phyloP scores from a whole-genome alignment of 345 rosid genomes.

The Eucalyptus paniculata region DNA sequence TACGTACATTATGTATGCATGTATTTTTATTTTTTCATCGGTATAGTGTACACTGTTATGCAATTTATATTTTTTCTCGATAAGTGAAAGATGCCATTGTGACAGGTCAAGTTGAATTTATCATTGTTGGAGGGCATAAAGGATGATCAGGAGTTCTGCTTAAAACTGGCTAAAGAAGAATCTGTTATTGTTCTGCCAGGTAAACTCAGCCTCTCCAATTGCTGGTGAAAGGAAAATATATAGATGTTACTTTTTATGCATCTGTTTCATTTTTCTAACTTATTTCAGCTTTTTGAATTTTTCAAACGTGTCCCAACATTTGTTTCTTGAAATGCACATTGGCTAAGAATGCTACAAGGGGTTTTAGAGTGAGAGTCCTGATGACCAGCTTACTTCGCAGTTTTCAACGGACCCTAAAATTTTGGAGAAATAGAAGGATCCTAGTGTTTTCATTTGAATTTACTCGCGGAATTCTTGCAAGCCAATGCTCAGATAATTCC shows the following conservation, averaged over 20 bases:
- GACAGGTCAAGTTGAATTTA: constrained; percentile 48
- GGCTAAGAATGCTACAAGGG: neutral
- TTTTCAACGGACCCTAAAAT: neutral
- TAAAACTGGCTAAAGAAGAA: constrained; percentile 57
- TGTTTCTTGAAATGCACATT: neutral
- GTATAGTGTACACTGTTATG: neutral
- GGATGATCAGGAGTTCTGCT: constrained; percentile 60
- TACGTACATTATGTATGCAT: neutral
- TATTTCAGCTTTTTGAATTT: neutral
- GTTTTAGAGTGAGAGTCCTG: neutral
- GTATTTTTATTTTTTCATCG: neutral
- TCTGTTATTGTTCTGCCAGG: constrained; percentile 70
- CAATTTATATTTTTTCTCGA: neutral
- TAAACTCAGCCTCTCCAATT: neutral
- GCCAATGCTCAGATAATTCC: neutral
- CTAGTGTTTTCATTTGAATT: neutral
- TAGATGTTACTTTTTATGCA: neutral
- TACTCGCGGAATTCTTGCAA: neutral
- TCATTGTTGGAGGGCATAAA: constrained; percentile 46
- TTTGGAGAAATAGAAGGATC: neutral
- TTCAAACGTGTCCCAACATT: neutral
- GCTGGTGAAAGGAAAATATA: too few relatives aligned
- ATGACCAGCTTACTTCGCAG: neutral
- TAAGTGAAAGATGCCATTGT: neutral
- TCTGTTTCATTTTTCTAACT: too few relatives aligned